Base-by-base conservation (phyloP, 2,329 filamentous ascomycete species). In the Hysterium pulicare region DNA sequence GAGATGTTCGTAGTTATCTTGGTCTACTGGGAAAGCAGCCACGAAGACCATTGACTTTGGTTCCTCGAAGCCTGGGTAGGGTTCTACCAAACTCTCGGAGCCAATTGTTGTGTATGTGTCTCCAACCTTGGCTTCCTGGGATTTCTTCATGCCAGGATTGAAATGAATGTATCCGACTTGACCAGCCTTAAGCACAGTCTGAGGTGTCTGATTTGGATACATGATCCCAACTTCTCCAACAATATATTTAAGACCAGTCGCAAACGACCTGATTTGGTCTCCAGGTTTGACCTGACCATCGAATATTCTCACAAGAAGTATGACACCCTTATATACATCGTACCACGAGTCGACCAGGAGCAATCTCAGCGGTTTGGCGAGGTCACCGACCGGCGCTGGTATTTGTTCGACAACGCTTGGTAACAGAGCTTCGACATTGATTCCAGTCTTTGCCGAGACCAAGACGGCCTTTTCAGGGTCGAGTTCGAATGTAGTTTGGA, bases 1-100 rank as follows among this genome's bases (percentile, higher is more conserved):
- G 3, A 98, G 73, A 59, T 90, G 86, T 33, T 81, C 79, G 61
- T 95, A 91, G 64, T 95, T 88, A 55, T 83, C 76, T 54, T 95
- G 90, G 58, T 98, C 90, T 0, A 90, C 90, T 0, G 93, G 93
- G 57, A 95, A 98, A 0, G 93, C 93, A 1, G 91, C 90, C 3
- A 98, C 93, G 55, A 98, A 98, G 4, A 98, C 93, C 93, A 98
- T 98, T 5, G 90, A 86, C 66, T 98, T 95, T 1, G 93, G 91
- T 66, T 98, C 93, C 62, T 95, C 91, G 47, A 98, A 98, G 2
- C 91, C 93, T 0, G 90, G 89, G 41, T 90, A 84, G 10, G 87
- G 83, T 64, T 90, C 77, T 2, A 98, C 90, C 1, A 77, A 59
- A 45, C 81, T 79, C 68, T 95, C 87, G 17, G 74, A 82, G 2